Evolutionary conservation across 345 rosid species (phyloP).

Genomic region (Mallotus nudiflorus): DNA sequence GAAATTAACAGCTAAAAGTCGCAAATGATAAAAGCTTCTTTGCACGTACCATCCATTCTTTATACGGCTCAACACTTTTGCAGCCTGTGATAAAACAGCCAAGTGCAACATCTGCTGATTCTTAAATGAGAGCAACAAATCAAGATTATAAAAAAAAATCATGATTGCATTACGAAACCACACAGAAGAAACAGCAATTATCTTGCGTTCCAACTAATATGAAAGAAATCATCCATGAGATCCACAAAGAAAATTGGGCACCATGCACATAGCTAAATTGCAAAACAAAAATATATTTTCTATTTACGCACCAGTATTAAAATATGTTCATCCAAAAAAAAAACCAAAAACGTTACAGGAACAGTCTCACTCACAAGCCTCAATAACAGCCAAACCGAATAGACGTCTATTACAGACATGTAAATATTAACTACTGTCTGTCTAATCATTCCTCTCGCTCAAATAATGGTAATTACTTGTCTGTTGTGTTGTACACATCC

Average conservation of each 20-base stretch:
- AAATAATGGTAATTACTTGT: slow-evolving; percentile 1
- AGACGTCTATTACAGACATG: neutral
- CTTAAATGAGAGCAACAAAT: too few relatives aligned
- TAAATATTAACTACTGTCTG: neutral
- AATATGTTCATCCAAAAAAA: neutral
- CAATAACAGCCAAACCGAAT: slow-evolving; percentile 11
- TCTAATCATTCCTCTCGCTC: neutral
- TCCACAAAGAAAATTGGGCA: neutral
- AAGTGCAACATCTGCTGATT: too few relatives aligned
- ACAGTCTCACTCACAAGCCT: slow-evolving; percentile 19
- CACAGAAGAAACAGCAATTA: too few relatives aligned
- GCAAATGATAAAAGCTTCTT: too few relatives aligned
- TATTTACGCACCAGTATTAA: neutral
- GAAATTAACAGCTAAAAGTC: too few relatives aligned
- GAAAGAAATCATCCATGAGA: neutral
- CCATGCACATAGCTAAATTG: neutral
- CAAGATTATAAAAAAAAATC: too few relatives aligned
- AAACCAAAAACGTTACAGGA: slow-evolving; percentile 16
- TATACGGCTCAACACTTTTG: too few relatives aligned
- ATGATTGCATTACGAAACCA: too few relatives aligned
- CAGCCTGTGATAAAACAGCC: too few relatives aligned
- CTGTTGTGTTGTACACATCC: slow-evolving; percentile 6
- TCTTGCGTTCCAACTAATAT: neutral
- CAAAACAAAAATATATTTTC: neutral
- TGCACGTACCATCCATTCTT: too few relatives aligned